These are phyloP conservation scores for Penicillium samsonianum DNA, from an alignment of 495 filamentous ascomycete species.

Conservation along the genomic window DNA sequence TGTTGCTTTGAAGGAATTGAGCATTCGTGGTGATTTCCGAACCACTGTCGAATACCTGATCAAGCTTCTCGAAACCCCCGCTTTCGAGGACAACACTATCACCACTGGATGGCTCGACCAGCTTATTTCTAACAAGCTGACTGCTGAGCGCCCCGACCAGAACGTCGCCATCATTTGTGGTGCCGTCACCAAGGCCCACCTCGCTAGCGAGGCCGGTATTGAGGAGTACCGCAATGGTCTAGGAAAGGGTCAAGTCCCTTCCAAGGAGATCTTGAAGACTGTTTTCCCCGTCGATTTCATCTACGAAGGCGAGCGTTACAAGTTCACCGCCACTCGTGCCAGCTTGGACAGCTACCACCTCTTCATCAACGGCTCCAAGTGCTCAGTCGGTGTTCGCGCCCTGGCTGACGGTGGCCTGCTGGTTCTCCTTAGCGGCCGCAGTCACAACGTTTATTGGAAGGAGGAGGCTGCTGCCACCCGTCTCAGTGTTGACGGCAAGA, in stretches of 20 bases:
- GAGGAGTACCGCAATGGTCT: constrained; percentile 82
- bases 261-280: constrained; percentile 95
- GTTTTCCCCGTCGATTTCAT: constrained; percentile 99
- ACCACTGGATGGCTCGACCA: constrained; percentile 99
- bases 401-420: constrained; percentile 94
- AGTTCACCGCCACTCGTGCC: constrained; percentile 95
- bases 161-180: constrained; percentile 90
- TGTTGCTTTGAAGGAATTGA: constrained; percentile 95
- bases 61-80: constrained; percentile 96
- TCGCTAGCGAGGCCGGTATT: constrained; percentile 84
- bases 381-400: constrained; percentile 87
- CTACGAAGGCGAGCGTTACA: constrained; percentile 93
- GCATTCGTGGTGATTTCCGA: constrained; percentile 98
- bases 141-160: constrained; percentile 90
- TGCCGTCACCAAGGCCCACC: constrained; percentile 92
- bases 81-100: constrained; percentile 99
- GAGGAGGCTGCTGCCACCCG: constrained; percentile 95
- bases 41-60: constrained; percentile 99
- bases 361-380: constrained; percentile 99
- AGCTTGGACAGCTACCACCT: constrained; percentile 94
- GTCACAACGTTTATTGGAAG: constrained; percentile 99
- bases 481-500: constrained; percentile 96
- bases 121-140: constrained; percentile 96
- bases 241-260: constrained; percentile 96
- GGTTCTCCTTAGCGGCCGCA: constrained; percentile 82